Evolutionary conservation across 129 eudicot genomes (phyloP).

Genomic region (Tagetes patula): DNA sequence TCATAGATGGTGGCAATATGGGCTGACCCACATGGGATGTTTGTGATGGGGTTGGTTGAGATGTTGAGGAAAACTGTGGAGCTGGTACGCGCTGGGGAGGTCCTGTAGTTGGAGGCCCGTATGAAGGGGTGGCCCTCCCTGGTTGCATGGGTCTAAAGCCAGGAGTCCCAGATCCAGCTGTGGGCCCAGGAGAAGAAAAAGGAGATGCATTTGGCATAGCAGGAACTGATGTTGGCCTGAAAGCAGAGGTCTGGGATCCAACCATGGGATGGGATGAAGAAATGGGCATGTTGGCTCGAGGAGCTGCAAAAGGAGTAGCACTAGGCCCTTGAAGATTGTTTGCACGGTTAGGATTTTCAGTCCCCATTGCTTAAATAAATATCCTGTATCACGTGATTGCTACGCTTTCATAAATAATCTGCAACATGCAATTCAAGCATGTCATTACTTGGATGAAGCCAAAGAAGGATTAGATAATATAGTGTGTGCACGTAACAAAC

Average conservation of each 20-base stretch:
- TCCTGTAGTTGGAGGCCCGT: constrained; percentile 63
- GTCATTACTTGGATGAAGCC: constrained; percentile 2
- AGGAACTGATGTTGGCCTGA: constrained; percentile 54
- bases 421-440: constrained; percentile 27
- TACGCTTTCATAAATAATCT: constrained; percentile 39
- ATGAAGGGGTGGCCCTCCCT: constrained; percentile 54
- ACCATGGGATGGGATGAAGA: constrained; percentile 60
- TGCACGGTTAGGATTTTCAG: constrained; percentile 73
- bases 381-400: constrained; percentile 33
- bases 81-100: constrained; percentile 62
- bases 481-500: background rate
- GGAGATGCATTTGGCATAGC: constrained; percentile 38
- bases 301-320: constrained; percentile 76
- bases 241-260: constrained; percentile 64
- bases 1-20: constrained; percentile 46
- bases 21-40: constrained; percentile 49
- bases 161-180: constrained; percentile 46
- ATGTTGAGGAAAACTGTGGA: constrained; percentile 58
- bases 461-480: constrained; percentile 6
- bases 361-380: constrained; percentile 58
- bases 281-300: constrained; percentile 53
- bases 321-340: constrained; percentile 55
- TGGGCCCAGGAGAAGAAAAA: constrained; percentile 53
- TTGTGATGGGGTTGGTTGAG: constrained; percentile 50
- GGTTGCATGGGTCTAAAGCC: constrained; percentile 62